These are phyloP conservation scores for Ceratobasidium papillatum DNA, from an alignment of 1,284 basidiomycete genomes.

Conservation along the genomic window DNA sequence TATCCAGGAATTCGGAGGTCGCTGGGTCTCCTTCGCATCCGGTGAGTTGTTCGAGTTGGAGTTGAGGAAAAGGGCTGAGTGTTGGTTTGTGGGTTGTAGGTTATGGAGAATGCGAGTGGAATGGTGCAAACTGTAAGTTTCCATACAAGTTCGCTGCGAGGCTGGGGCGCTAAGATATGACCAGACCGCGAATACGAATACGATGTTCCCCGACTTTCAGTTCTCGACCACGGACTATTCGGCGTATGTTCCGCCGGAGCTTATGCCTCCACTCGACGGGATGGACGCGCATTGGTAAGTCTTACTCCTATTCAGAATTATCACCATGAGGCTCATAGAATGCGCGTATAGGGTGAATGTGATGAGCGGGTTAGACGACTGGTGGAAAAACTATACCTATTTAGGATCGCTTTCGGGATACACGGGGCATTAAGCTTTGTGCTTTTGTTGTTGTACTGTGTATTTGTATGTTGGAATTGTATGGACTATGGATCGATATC, in stretches of 20 bases:
- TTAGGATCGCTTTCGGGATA: conserved; percentile 32
- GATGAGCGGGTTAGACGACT: conserved; percentile 35
- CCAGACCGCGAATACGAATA: conserved; percentile 3
- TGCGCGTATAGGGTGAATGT: conserved; percentile 18
- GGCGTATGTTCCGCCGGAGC: conserved; percentile 25
- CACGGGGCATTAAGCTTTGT: conserved; percentile 1
- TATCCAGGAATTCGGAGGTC: conserved; percentile 17
- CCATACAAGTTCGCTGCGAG: not conserved
- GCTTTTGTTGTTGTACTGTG: not conserved
- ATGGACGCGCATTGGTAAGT: conserved; percentile 39
- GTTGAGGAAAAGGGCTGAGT: not conserved
- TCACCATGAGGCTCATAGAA: not conserved
- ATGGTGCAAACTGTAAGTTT: not conserved
- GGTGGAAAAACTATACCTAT: conserved; percentile 40
- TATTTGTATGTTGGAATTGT: conserved; percentile 18
- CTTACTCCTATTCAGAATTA: not conserved
- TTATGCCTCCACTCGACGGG: conserved; percentile 37
- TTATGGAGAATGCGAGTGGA: not conserved
- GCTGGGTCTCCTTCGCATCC: conserved; percentile 17
- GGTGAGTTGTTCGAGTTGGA: not conserved
- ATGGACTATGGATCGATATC: not conserved
- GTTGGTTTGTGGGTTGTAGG: not conserved
- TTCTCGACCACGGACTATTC: conserved; percentile 28
- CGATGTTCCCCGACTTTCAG: conserved; percentile 33
- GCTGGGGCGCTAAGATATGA: not conserved